Evolutionary conservation across 805 yeast species (phyloP), one percentile per base, ranked within the genome.

Genomic region (Metschnikowia kofuensis): DNA sequence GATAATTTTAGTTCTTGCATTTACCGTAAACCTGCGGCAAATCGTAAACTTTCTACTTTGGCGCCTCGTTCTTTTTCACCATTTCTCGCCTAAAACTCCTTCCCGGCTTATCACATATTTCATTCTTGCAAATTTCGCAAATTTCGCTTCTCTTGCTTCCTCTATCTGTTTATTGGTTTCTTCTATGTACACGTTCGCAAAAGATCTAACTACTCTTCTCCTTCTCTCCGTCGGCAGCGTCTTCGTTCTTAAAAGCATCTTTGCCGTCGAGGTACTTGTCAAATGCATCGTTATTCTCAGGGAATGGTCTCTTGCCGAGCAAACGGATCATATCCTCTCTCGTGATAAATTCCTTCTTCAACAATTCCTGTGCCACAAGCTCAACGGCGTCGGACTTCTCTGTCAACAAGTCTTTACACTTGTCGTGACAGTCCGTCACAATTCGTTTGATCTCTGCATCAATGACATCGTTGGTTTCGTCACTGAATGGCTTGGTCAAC

Each of bases 301-400:
- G 85, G 77, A 86, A 94, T 11, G 96, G 97, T 53, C 99, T 79
- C 65, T 86, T 86, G 11, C 99, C 99, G 42, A 94, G 70, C 45
- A 94, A 65, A 45, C 87, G 77, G 50, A 91, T 83, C 95, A 94
- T 89, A 63, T 94, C 99, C 59, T 89, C 95, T 66, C 99, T 82
- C 4, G 96, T 89, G 28, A 94, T 77, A 13, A 89, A 96, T 67
- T 94, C 99, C 66, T 92, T 90, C 47, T 77, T 69, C 61, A 92
- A 78, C 53, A 94, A 75, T 59, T 89, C 89, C 65, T 91, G 85
- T 0, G 99, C 99, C 37, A 95, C 91, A 53, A 80, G 74, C 54
- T 83, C 91, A 35, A 94, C 89, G 51, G 86, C 94, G 6, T 74
- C 77, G n/a, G 83, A 62, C 63, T 87, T 87, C 56, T 86, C 87